Base-by-base conservation (phyloP, 2,329 filamentous ascomycete species). In the Cercospora brassicicola region DNA sequence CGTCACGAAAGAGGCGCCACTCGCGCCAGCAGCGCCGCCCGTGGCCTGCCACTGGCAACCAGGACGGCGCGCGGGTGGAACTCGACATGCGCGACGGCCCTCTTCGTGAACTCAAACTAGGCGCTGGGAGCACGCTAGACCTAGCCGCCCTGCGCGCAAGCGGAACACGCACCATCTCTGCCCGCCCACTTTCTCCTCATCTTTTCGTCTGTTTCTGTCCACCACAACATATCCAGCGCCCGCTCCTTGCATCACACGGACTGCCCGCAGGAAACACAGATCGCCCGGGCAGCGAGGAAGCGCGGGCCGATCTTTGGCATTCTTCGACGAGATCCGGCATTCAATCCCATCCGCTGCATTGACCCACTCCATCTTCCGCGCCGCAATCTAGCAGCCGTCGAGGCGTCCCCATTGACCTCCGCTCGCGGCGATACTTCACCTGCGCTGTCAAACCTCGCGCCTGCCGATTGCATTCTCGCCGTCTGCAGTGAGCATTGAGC, bases 131-230 rank as follows among this genome's bases (percentile, higher is more conserved):
- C 55, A 56, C 53, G 53, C 56, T 59, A 26, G 55, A 57, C 64
- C 67, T 64, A 66, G 64, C 63, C 64, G 66, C 65, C 64, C 45
- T 63, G 65, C 68, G 65, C 66, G 68, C 57, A 62, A 68, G 68
- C 62, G 64, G 45, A 36, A 65, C 42, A 65, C 62, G 68, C 68
- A 65, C 55, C 64, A 65, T 69, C 56, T 65, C 53, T 69, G 68
- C 57, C 65, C 65, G 57, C 68, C 66, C 68, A 70, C 68, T 64
- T 70, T 70, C 68, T 70, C 65, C 65, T 70, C 68, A 53, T 55
- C 59, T 64, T 62, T 51, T 55, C 61, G 23, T 60, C 31, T 61
- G 66, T 28, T 62, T 65, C 53, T 65, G 66, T 57, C 59, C 61
- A 65, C 42, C 53, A 65, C 59, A 20, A 64, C 65, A 64, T 66